These are phyloP conservation scores for Aspergillus brunneoviolaceus DNA, from an alignment of 2,329 filamentous ascomycete genomes.

Conservation along the genomic window DNA sequence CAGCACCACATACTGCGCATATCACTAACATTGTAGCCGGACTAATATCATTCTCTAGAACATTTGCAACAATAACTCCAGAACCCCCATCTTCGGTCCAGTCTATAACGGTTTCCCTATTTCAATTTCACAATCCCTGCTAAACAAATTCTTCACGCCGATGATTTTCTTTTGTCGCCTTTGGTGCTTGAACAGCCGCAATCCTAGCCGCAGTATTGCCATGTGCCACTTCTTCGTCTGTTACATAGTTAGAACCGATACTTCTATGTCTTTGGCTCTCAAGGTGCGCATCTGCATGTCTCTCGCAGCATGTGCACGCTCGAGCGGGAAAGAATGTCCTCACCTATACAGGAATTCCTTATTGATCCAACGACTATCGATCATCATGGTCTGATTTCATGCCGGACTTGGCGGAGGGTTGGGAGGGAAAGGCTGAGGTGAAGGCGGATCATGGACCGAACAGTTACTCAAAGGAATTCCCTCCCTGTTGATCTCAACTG, in stretches of 20 bases:
- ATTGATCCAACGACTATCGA: too few relatives aligned
- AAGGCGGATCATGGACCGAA: conserved; percentile 28
- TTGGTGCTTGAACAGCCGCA: background rate
- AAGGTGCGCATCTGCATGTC: background rate
- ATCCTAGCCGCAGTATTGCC: background rate
- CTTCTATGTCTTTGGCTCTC: background rate
- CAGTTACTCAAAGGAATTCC: conserved; percentile 1
- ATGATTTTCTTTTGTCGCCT: background rate
- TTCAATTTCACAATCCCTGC: background rate
- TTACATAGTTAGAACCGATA: background rate
- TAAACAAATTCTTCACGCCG: background rate
- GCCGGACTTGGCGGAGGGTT: conserved; percentile 44
- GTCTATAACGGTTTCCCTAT: background rate
- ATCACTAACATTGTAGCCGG: background rate
- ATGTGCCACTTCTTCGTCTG: background rate
- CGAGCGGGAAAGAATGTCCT: background rate
- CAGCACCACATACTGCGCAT: background rate
- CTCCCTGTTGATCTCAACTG: background rate
- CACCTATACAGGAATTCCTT: background rate
- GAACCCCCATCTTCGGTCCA: background rate
- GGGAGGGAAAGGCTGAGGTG: conserved; percentile 37
- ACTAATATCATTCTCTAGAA: background rate
- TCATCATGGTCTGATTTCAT: conserved; percentile 13
- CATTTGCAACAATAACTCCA: background rate
- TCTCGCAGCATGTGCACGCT: background rate